A percentile compares a stretch with the other conserved stretches of the same genome.
phyloP scores from a whole-genome alignment of 345 rosid species.

The Fremontodendron californicum region DNA sequence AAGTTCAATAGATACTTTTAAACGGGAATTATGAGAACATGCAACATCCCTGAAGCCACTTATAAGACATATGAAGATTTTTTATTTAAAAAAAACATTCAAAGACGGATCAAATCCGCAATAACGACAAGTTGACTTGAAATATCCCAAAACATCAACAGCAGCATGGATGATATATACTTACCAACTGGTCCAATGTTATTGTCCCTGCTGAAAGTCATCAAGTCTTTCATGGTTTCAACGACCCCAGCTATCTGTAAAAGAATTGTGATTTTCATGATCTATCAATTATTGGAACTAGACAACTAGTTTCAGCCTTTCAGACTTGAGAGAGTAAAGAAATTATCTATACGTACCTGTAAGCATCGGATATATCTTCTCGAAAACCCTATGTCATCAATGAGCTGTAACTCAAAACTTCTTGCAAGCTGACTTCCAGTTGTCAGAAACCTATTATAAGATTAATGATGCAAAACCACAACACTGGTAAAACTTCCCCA shows the following conservation, averaged over 20 bases:
- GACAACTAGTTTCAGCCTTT: not conserved
- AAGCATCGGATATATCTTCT: not conserved
- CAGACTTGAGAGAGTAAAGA: not conserved
- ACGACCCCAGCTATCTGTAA: not conserved
- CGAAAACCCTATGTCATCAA: not conserved
- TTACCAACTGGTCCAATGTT: not conserved
- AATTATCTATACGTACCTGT: not conserved
- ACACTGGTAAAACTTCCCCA: not conserved
- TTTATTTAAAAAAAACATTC: not conserved
- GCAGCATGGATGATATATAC: not conserved
- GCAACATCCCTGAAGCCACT: not conserved
- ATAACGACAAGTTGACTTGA: not conserved
- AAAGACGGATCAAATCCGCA: not conserved
- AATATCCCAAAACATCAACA: not conserved
- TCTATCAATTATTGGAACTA: not conserved
- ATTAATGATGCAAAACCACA: not conserved
- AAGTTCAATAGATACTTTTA: not conserved
- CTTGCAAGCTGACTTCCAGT: not conserved
- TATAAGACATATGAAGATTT: too few relatives aligned
- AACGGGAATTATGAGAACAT: not conserved
- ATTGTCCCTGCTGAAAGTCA: not conserved
- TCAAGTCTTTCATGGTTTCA: not conserved
- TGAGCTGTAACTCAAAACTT: not conserved
- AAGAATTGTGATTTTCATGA: not conserved
- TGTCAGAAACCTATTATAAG: not conserved